Evolutionary conservation across 371 early-diverging fungal genomes (phyloP), one percentile per base, ranked within the genome.

Genomic region (Mucor indicus): DNA sequence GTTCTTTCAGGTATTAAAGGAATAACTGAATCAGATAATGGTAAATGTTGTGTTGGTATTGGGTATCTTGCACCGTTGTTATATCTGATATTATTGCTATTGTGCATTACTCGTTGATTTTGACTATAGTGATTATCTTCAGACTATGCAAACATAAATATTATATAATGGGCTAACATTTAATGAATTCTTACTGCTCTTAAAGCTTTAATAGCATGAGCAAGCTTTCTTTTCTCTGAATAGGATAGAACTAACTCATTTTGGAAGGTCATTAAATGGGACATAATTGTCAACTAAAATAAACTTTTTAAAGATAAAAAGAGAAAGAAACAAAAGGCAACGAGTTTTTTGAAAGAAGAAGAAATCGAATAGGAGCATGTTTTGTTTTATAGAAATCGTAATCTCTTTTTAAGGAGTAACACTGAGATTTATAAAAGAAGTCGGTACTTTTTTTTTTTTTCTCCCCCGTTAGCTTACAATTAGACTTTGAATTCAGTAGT

Each of bases 151-250:
- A 37, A 38, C 20, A 17, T 29, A 13, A 16, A 27, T n/a, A 33
- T 12, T 23, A 15, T 31, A 31, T n/a, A 21, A n/a, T 0, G 4
- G n/a, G 6, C 12, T 12, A 11, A 24, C 15, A 31, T 3, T 29
- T 1, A 11, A n/a, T 27, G n/a, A 17, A 7, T 21, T 3, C n/a
- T 57, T 54, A 60, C 60, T 54, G 45, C 44, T 52, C 53, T 29
- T 32, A 65, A 32, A 6, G 57, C 22, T 35, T 60, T 59, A 21
- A 72, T 62, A 12, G 53, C 45, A 31, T 60, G 57, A 3, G 38
- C 60, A 19, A 72, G 42, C 24, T 57, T 57, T n/a, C 51, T 24
- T 15, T 62, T 57, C 16, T 68, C 68, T n/a, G 60, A 55, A 35
- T 51, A 41, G 17, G 55, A 47, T 20, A 69, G 39, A 8, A 29